Evolutionary conservation across 2,329 filamentous ascomycete genomes (phyloP), one percentile per base, ranked within the genome.

Genomic region (Fusarium multiceps): DNA sequence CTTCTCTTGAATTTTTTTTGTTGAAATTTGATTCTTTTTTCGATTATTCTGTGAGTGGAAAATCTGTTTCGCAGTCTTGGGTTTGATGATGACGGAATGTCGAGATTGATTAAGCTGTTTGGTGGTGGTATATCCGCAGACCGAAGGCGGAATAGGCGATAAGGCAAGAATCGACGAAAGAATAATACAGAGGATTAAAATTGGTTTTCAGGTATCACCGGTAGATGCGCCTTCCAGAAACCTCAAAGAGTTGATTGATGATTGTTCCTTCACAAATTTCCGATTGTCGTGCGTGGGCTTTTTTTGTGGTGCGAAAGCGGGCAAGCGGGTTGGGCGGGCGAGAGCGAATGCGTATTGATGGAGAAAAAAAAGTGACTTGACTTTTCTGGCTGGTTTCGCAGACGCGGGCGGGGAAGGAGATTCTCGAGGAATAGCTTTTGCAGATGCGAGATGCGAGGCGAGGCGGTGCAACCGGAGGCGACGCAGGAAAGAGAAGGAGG

Each of bases 131-230:
- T 63, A 59, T 65, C 59, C 63, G 67, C 53, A 59, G 57, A 62
- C 53, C 61, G 50, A 47, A 51, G 58, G 67, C 51, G 54, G 59
- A 65, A 51, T 59, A 69, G 68, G 63, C 61, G 71, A 74, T 71
- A 68, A 70, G 61, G 60, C 67, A 72, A 65, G 69, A 77, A 72
- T 75, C 66, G 75, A 75, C 71, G 68, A 74, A 75, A 68, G 61
- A 72, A 71, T 69, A 72, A 67, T 73, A 74, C 66, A 75, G 55
- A 69, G 74, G 74, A 75, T 75, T 71, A 70, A 70, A 71, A 75
- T 65, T 49, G 32, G n/a, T 56, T 66, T 73, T 65, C 65, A 70
- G 60, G 56, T 75, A 72, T 74, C 73, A 73, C 75, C 59, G 68
- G 64, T 67, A 69, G 71, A 77, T 74, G 71, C 75, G 73, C 74